These are phyloP conservation scores for Shiraia sp. DNA, from an alignment of 2,329 filamentous ascomycete genomes.

Conservation along the genomic window DNA sequence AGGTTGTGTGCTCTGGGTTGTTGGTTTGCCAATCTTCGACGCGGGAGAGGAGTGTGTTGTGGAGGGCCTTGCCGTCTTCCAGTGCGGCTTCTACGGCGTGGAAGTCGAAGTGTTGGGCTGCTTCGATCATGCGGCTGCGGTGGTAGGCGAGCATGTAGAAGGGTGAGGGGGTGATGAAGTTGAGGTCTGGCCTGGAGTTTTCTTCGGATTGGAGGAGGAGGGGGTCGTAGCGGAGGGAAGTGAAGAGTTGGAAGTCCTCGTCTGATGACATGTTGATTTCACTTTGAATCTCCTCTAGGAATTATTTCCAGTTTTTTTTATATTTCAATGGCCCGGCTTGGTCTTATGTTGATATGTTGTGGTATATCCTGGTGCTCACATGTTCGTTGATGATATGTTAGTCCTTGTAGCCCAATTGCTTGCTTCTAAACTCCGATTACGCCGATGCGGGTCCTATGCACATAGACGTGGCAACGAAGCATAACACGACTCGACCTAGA, in stretches of 20 bases:
- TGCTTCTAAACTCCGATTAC: conserved; percentile 16
- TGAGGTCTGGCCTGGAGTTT: conserved; percentile 54
- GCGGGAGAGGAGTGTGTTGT: conserved; percentile 36
- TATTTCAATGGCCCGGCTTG: no score
- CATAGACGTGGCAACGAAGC: no score
- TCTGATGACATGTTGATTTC: conserved; percentile 30
- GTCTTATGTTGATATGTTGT: no score
- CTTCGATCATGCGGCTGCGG: conserved; percentile 73
- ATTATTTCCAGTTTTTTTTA: no score
- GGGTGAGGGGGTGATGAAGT: conserved; percentile 58
- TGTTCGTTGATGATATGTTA: no score
- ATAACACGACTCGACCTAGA: no score
- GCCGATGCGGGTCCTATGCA: conserved; percentile 11
- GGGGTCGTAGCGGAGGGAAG: conserved; percentile 46
- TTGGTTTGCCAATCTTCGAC: conserved; percentile 31
- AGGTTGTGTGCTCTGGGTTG: conserved; percentile 23
- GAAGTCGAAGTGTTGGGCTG: conserved; percentile 57
- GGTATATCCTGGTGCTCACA: no score
- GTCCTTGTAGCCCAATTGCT: no score
- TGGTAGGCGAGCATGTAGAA: conserved; percentile 83
- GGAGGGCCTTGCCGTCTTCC: conserved; percentile 38
- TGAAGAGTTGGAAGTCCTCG: conserved; percentile 43
- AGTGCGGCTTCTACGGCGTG: conserved; percentile 38
- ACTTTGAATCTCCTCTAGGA: no score
- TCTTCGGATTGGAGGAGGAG: conserved; percentile 38